Percentiles rank a stretch among this genome's conserved stretches.
phyloP scores from a whole-genome alignment of 2,329 filamentous ascomycete genomes.

The Bipolaris zeicola region DNA sequence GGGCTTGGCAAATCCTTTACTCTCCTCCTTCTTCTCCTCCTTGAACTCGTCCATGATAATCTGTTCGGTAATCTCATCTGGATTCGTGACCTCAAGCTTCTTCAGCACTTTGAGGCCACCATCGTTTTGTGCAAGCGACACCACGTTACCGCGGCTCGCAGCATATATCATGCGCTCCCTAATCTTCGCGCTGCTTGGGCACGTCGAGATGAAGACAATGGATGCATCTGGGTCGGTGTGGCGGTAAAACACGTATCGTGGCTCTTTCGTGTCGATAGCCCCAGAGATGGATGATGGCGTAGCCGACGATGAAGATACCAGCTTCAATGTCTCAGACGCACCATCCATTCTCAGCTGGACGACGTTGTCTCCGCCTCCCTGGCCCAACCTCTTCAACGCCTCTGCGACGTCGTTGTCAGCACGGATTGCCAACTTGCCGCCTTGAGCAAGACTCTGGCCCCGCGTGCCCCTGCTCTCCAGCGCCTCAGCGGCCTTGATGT shows the following conservation, averaged over 20 bases:
- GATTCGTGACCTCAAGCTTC: constrained; percentile 68
- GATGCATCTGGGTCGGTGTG: constrained; percentile 64
- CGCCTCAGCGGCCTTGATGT: constrained; percentile 76
- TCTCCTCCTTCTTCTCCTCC: constrained; percentile 70
- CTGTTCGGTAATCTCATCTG: constrained; percentile 72
- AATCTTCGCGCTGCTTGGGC: constrained; percentile 72
- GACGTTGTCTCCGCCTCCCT: constrained; percentile 55
- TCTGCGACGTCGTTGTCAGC: constrained; percentile 67
- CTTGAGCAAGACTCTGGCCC: constrained; percentile 50
- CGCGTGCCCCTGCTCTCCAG: constrained; percentile 73
- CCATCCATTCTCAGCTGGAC: constrained; percentile 78
- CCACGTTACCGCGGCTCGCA: constrained; percentile 63
- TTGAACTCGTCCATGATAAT: constrained; percentile 70
- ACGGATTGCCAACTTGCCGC: constrained; percentile 54
- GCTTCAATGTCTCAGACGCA: constrained; percentile 69
- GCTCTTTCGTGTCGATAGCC: constrained; percentile 69
- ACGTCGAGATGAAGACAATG: constrained; percentile 82
- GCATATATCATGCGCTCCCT: constrained; percentile 88
- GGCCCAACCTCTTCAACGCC: constrained; percentile 65
- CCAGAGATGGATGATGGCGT: constrained; percentile 64
- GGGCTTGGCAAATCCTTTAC: constrained; percentile 74
- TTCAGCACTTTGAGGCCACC: constrained; percentile 71
- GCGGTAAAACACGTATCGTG: constrained; percentile 79
- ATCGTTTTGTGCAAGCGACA: constrained; percentile 68
- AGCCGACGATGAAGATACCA: constrained; percentile 61